Evolutionary conservation across 192 early-diverging fungal genomes (phyloP), one percentile per base, ranked within the genome.

Genomic region (Coemansia sp.): DNA sequence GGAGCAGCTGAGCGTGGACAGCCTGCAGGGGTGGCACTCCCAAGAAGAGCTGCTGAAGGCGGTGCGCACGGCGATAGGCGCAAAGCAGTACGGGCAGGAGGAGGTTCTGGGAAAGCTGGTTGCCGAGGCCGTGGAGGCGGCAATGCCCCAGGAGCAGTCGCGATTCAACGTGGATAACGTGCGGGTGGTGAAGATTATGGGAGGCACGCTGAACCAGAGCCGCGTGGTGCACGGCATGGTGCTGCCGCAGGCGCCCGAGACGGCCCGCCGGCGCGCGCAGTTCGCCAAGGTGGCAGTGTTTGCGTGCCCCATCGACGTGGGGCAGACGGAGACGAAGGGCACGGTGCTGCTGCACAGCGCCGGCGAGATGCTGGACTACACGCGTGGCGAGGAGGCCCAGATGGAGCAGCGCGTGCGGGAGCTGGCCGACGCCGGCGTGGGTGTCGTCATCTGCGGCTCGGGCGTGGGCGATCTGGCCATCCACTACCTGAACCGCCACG

Each of bases 61-160:
- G 35, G 83, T 96, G 20, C 67, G 69, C 30, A 83, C 91, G 50
- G 86, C 91, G 5, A 87, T 98, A 49, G 87, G 86, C 38, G 81
- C 96, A 13, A 98, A 98, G 84, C 89, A 96, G 83, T 94, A 91
- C 70, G 96, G 96, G 31, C 87, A 97, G 69, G 96, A 97, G 81
- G 88, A 91, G 41, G 66, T 95, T 52, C 82, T 98, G 35, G 77
- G 84, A 7, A 68, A 80, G 21, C 80, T 96, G 35, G 92, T 98
- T 47, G 84, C 84, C 47, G 82, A 94, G 36, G 94, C 94, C 14
- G 88, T 91, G 30, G 58, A 86, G 28, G 80, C 87, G 43, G 82
- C 96, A 54, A 94, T 98, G 94, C 94, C 96, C 53, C 86, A 89
- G 70, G 88, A 88, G 61, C 70, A 89, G 21, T 65, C 74, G 45